Conservation (phyloP, 805 yeast genomes). For the Saturnispora diversa region DNA sequence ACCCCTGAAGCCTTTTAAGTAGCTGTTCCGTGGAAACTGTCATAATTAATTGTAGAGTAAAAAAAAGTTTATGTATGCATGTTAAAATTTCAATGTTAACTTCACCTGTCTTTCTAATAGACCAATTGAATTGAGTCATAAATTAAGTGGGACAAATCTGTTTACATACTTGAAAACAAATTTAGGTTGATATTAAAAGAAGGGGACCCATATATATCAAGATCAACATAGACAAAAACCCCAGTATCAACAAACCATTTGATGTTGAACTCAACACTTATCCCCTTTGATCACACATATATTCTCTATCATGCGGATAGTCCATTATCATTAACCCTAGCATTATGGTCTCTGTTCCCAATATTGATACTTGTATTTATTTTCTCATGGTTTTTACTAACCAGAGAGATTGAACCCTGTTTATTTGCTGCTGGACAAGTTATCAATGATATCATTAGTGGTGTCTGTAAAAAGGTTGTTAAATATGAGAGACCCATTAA, state of each 20-base stretch:
- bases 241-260: too few relatives aligned
- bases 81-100: too few relatives aligned
- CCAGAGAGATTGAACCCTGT: constrained; percentile 82
- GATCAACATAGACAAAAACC: too few relatives aligned
- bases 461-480: constrained; percentile 52
- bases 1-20: neutral
- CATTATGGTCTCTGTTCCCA: constrained; percentile 73
- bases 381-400: constrained; percentile 71
- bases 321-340: constrained; percentile 49
- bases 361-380: constrained; percentile 70
- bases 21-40: neutral
- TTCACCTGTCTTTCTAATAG: too few relatives aligned
- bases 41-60: neutral
- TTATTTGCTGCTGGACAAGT: constrained; percentile 82
- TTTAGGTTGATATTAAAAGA: too few relatives aligned
- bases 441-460: constrained; percentile 63
- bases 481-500: constrained; percentile 64
- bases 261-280: too few relatives aligned
- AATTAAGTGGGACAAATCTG: too few relatives aligned
- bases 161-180: too few relatives aligned
- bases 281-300: constrained; percentile 81
- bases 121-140: too few relatives aligned
- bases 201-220: too few relatives aligned
- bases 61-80: too few relatives aligned
- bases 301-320: constrained; percentile 70